Conservation (phyloP, 208 protist genomes). For the Leishmania tropica region DNA sequence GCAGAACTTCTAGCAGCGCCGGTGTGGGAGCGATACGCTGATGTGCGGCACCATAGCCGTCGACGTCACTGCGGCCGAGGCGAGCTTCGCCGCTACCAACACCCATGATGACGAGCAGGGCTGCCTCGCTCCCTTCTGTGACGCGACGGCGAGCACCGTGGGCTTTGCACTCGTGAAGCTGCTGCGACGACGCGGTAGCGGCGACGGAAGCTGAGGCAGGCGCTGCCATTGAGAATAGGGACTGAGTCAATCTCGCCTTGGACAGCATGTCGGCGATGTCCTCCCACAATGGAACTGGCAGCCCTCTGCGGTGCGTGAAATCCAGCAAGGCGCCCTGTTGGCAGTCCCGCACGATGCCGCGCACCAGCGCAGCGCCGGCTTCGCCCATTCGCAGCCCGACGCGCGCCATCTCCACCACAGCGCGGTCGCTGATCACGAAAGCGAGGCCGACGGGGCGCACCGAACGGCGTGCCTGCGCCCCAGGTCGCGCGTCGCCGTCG, state of each 20-base stretch:
- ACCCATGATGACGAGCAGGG: slow-evolving; percentile 4
- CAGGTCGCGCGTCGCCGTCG: neutral
- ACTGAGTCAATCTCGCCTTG: neutral
- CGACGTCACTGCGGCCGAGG: neutral
- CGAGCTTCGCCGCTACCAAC: neutral
- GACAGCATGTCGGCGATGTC: slow-evolving; percentile 14
- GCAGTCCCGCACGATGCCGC: slow-evolving; percentile 56
- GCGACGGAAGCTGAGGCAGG: neutral
- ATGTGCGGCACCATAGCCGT: slow-evolving; percentile 8
- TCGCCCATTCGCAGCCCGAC: slow-evolving; percentile 54
- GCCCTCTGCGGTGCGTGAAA: slow-evolving; percentile 28
- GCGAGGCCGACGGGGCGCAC: slow-evolving; percentile 39
- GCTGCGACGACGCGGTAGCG: neutral
- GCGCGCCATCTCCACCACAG: slow-evolving; percentile 44
- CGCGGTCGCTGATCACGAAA: slow-evolving; percentile 30
- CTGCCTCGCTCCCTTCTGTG: too few species aligned
- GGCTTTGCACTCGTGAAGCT: neutral
- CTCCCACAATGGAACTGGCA: slow-evolving; percentile 33
- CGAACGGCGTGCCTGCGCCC: slow-evolving; percentile 1
- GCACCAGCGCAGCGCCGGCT: slow-evolving; percentile 40
- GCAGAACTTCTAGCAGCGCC: slow-evolving; percentile 44
- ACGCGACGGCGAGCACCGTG: neutral
- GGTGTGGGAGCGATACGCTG: slow-evolving; percentile 39
- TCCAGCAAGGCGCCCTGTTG: slow-evolving; percentile 45
- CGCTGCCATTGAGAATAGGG: neutral